phyloP scores from a whole-genome alignment of 306 rosid genomes.

The Gleditsia sinensis region DNA sequence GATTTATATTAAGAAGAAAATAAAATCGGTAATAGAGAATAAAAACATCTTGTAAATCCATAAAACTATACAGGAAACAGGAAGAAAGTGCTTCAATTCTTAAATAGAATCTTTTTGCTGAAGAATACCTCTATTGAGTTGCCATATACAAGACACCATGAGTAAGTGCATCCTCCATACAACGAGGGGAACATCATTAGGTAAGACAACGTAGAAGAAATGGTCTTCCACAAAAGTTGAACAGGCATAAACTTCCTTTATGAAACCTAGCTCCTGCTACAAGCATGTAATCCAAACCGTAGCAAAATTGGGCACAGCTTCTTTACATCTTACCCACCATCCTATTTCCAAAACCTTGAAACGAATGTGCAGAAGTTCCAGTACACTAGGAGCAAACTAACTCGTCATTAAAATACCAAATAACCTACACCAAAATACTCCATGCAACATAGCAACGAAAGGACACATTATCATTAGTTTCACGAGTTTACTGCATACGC shows the following conservation, averaged over 20 bases:
- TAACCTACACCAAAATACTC: background rate
- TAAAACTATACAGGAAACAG: background rate
- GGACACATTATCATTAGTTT: background rate
- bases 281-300: background rate
- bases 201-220: background rate
- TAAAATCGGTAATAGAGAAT: background rate
- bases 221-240: background rate
- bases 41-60: background rate
- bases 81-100: background rate
- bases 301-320: conserved; percentile 5
- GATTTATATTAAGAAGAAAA: background rate
- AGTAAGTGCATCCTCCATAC: background rate
- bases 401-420: background rate
- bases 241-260: background rate
- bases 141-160: background rate
- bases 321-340: conserved; percentile 26
- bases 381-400: background rate
- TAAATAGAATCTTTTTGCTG: background rate
- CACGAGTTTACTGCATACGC: background rate
- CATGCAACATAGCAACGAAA: conserved; percentile 4
- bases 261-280: background rate
- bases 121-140: background rate
- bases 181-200: background rate
- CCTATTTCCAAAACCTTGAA: conserved; percentile 5
- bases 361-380: background rate